Evolutionary conservation across 306 rosid genomes (phyloP).

Genomic region (Quercus bicolor): DNA sequence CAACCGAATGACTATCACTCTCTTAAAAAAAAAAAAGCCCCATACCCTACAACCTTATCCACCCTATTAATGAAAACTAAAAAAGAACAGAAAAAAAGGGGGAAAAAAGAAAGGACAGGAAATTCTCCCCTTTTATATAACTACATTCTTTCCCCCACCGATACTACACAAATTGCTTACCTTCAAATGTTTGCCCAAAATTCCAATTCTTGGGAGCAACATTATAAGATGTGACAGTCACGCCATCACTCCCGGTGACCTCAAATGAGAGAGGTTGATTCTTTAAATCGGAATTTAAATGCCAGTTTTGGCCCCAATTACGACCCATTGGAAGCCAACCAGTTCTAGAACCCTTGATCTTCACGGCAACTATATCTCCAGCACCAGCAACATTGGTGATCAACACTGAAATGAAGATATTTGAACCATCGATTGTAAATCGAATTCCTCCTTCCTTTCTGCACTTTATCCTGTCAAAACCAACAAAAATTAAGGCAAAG

Average conservation of each 20-base stretch:
- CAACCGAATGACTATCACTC: not conserved
- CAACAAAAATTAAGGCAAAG: slow-evolving; percentile 5
- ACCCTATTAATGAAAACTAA: not conserved
- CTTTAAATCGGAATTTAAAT: slow-evolving; percentile 65
- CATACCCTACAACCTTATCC: not conserved
- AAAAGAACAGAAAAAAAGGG: not conserved
- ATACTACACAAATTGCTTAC: slow-evolving; percentile 67
- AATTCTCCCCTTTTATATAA: slow-evolving; percentile 8
- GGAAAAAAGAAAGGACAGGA: not conserved
- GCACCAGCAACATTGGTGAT: slow-evolving; percentile 84
- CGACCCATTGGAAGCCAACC: slow-evolving; percentile 99
- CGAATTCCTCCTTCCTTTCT: slow-evolving; percentile 87
- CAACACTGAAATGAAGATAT: slow-evolving; percentile 76
- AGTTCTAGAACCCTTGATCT: slow-evolving; percentile 87
- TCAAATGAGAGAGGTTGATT: slow-evolving; percentile 91
- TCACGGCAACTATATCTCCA: slow-evolving; percentile 68
- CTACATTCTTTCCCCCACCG: slow-evolving; percentile 1
- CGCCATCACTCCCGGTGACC: slow-evolving; percentile 64
- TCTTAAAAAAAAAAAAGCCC: not conserved
- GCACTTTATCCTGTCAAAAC: slow-evolving; percentile 72
- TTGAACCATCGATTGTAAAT: slow-evolving; percentile 61
- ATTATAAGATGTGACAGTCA: slow-evolving; percentile 65
- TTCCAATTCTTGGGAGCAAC: slow-evolving; percentile 86
- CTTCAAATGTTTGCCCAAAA: slow-evolving; percentile 92
- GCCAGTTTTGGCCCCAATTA: slow-evolving; percentile 99